Base-by-base conservation (phyloP, 2,329 filamentous ascomycete species). In the Diaporthe vaccinii region DNA sequence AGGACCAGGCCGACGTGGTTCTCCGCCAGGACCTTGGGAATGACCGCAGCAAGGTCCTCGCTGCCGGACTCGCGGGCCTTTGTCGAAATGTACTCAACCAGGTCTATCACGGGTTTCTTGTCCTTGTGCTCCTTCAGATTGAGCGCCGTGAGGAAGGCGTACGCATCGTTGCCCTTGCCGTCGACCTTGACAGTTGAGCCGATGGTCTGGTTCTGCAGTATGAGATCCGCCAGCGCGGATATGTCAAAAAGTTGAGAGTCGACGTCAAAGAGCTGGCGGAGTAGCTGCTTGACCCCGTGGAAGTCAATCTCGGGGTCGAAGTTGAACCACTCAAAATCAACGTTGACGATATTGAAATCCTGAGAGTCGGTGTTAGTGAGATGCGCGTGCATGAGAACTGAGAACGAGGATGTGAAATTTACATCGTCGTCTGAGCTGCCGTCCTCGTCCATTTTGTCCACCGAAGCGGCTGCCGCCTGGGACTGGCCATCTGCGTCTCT, bases 251-350 rank as follows among this genome's bases (percentile, higher is more conserved):
- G 88, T 76, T 93, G 90, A 62, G 93, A 90, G 85, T 99, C 97
- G 72, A 94, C 91, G 84, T 98, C 97, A 83, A 99, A 93, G 57
- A 99, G 91, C 84, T 99, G 97, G 76, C 96, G 94, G 76, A 98
- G 85, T 10, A 99, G 91, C 14, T 92, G 93, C 84, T 98, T 98
- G 80, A 97, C 91, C 75, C 97, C 97, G 85, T 98, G 96, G 84
- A 98, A 98, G 84, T 99, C 97, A 80, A 98, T 90, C 10, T 94
- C 91, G 2, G 94, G 89, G 80, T 97, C 93, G 77, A 96, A 98
- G 85, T 98, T 97, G 87, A 98, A 99, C 94, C 95, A 98, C 87
- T 99, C 97, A 81, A 99, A 99, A 78, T 98, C 96, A 75, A 98
- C 95, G 82, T 98, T 93, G 78, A 99, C 92, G 83, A 96, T 93